Evolutionary conservation across 805 yeast genomes (phyloP).

Genomic region (Candida khao-thaluensis): DNA sequence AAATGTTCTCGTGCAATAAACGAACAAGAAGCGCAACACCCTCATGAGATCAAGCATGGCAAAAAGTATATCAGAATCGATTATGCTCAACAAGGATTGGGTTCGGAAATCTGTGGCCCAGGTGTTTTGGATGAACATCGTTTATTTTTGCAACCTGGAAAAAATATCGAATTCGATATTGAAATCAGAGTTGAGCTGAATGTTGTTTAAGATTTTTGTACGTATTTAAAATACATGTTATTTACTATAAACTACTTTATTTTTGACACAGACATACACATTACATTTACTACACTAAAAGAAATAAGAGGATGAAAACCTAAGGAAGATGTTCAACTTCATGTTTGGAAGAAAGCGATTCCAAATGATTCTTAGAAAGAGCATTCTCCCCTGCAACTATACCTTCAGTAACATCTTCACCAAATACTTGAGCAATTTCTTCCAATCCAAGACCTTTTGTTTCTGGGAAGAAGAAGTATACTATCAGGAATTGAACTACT

Average conservation of each 20-base stretch:
- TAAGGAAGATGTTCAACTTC: conserved; percentile 1
- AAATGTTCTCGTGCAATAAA: conserved; percentile 17
- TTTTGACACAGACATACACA: not conserved
- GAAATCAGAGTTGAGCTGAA: too few species aligned
- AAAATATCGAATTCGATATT: conserved; percentile 3
- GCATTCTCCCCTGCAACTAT: conserved; percentile 9
- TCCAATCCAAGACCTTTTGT: conserved; percentile 45
- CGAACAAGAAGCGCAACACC: conserved; percentile 19
- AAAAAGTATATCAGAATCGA: conserved; percentile 17
- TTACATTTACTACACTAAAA: not conserved
- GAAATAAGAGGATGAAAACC: not conserved
- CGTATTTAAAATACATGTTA: too few species aligned
- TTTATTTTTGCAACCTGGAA: conserved; percentile 9
- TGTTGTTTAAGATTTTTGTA: too few species aligned
- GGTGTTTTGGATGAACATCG: conserved; percentile 12
- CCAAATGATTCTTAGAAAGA: conserved; percentile 31
- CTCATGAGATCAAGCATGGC: conserved; percentile 16
- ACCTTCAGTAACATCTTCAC: conserved; percentile 22
- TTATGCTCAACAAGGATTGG: conserved; percentile 20
- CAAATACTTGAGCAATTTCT: conserved; percentile 42
- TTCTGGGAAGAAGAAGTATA: conserved; percentile 38
- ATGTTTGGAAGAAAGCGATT: conserved; percentile 18
- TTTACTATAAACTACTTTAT: too few species aligned
- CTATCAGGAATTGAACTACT: conserved; percentile 27
- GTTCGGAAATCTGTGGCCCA: conserved; percentile 22